A percentile compares a stretch with the other conserved stretches of the same genome.
phyloP scores from a whole-genome alignment of 345 rosid genomes.

The Gossypium australe region DNA sequence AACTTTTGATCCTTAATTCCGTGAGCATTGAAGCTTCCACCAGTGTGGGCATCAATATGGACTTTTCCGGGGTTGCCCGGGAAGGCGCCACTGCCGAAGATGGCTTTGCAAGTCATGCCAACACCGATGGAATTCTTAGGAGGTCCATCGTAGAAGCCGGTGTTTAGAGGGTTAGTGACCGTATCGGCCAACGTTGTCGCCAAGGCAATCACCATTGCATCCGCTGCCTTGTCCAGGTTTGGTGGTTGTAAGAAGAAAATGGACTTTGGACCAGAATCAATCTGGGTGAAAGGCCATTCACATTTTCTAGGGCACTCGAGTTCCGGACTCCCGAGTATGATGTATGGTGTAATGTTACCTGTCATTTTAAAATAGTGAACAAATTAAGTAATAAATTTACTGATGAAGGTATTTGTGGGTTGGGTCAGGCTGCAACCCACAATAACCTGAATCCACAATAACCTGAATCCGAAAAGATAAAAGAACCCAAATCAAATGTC shows the following conservation, averaged over 20 bases:
- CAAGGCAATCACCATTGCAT: conserved; percentile 49
- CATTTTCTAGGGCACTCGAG: conserved; percentile 57
- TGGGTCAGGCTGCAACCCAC: too few species aligned
- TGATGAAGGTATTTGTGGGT: too few species aligned
- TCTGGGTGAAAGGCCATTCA: conserved; percentile 56
- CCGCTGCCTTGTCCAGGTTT: conserved; percentile 47
- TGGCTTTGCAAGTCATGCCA: conserved; percentile 32
- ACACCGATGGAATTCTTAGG: conserved; percentile 15
- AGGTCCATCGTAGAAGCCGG: conserved; percentile 25
- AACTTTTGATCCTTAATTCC: conserved; percentile 48
- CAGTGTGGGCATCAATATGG: conserved; percentile 32
- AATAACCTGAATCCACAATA: too few species aligned
- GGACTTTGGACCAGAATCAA: conserved; percentile 38
- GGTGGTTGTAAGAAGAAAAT: conserved; percentile 41
- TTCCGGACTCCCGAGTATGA: conserved; percentile 57
- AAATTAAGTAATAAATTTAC: too few species aligned
- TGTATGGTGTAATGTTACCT: conserved; percentile 28
- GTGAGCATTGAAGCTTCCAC: conserved; percentile 50
- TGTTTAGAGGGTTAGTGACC: conserved; percentile 37
- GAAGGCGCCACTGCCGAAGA: conserved; percentile 55
- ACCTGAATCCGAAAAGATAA: too few species aligned
- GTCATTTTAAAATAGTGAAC: neutral
- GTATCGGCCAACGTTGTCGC: conserved; percentile 50
- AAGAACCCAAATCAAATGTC: too few species aligned
- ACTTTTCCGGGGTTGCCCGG: conserved; percentile 44